These are phyloP conservation scores for Vitellaria paradoxa DNA, from an alignment of 179 eudicot genomes.

Conservation along the genomic window DNA sequence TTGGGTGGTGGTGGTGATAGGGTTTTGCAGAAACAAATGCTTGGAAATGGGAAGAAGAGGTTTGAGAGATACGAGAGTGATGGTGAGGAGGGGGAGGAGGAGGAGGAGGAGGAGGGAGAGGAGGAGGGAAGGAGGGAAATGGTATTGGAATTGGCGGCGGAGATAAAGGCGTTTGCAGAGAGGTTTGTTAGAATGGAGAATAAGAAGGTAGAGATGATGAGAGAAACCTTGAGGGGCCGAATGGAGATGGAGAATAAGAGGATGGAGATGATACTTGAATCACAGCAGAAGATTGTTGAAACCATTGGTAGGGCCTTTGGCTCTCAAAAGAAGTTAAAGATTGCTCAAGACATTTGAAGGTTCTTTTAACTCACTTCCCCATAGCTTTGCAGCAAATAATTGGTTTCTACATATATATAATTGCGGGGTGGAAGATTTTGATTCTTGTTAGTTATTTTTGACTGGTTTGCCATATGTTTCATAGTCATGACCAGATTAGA, in stretches of 20 bases:
- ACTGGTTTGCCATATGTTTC: neutral
- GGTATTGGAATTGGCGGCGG: slow-evolving; percentile 45
- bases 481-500: neutral
- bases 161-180: slow-evolving; percentile 63
- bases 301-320: slow-evolving; percentile 50
- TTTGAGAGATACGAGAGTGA: slow-evolving; percentile 16
- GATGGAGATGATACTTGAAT: slow-evolving; percentile 58
- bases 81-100: slow-evolving; percentile 15
- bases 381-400: slow-evolving; percentile 4
- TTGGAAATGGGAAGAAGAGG: slow-evolving; percentile 20
- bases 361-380: neutral
- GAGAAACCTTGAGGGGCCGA: slow-evolving; percentile 48
- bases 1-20: slow-evolving; percentile 21
- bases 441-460: neutral
- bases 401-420: neutral
- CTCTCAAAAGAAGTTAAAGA: slow-evolving; percentile 40
- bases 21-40: slow-evolving; percentile 17
- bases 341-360: slow-evolving; percentile 18
- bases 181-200: slow-evolving; percentile 56
- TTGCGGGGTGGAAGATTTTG: slow-evolving; percentile 3
- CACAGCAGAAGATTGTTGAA: slow-evolving; percentile 57
- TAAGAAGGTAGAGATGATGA: slow-evolving; percentile 69
- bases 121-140: slow-evolving; percentile 18
- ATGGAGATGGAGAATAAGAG: slow-evolving; percentile 84
- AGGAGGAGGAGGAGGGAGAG: slow-evolving; percentile 23